A percentile compares a stretch with the other conserved stretches of the same genome.
Evolutionary conservation across 805 yeast species (phyloP).

Genomic region (Lachancea quebecensis): DNA sequence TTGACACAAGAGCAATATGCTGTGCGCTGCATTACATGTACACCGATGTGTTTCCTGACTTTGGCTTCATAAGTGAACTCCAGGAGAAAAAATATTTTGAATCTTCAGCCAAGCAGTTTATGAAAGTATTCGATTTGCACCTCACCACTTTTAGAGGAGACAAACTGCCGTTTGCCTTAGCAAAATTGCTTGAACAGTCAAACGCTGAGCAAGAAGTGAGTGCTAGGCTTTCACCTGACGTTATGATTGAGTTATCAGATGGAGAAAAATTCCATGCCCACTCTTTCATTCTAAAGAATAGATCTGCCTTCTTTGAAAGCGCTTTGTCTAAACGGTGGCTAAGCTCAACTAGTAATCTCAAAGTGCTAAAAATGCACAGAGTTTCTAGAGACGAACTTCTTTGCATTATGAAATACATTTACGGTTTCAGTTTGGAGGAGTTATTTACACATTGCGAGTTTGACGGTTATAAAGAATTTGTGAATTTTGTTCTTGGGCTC

Average conservation of each 20-base stretch:
- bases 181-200: neutral
- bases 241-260: slow-evolving; percentile 40
- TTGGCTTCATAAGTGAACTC: neutral
- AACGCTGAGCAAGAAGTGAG: neutral
- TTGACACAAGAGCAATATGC: slow-evolving; percentile 1
- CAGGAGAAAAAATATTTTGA: neutral
- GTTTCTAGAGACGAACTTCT: slow-evolving; percentile 36
- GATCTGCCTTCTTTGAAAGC: slow-evolving; percentile 61
- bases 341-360: slow-evolving; percentile 6
- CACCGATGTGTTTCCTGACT: slow-evolving; percentile 19
- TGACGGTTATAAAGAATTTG: slow-evolving; percentile 8
- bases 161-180: neutral
- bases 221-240: slow-evolving; percentile 31
- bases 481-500: slow-evolving; percentile 42
- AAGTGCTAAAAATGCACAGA: slow-evolving; percentile 38
- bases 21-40: slow-evolving; percentile 20
- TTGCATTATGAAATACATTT: slow-evolving; percentile 46
- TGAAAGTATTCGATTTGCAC: slow-evolving; percentile 3
- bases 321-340: slow-evolving; percentile 52
- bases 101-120: slow-evolving; percentile 1
- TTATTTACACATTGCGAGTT: slow-evolving; percentile 18
- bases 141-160: slow-evolving; percentile 5
- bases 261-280: slow-evolving; percentile 39
- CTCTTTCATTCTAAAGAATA: slow-evolving; percentile 44
- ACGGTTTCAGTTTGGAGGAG: slow-evolving; percentile 37